Conservation (phyloP, 108 stramenopile genomes). For the Pseudonitzschia pungens region DNA sequence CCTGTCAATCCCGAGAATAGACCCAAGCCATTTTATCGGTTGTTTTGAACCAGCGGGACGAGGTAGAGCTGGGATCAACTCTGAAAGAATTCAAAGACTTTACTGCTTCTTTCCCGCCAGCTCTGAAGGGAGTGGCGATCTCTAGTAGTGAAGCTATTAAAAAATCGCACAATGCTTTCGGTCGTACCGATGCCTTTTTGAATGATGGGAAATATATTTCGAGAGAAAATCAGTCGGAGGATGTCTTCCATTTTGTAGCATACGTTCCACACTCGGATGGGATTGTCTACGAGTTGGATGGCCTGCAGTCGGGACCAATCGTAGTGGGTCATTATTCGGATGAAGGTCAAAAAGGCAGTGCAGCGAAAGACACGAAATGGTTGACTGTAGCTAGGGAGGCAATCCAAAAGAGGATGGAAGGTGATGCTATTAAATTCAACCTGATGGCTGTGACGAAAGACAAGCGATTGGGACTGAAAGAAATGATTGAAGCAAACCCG, state of each 20-base stretch:
- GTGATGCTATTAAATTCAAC: constrained; percentile 87
- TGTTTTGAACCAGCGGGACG: constrained; percentile 59
- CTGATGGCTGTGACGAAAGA: constrained; percentile 90
- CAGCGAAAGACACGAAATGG: constrained; percentile 45
- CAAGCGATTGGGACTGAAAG: constrained; percentile 51
- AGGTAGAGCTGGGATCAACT: constrained; percentile 65
- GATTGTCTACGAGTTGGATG: constrained; percentile 94
- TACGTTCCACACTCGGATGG: constrained; percentile 74
- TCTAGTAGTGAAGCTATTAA: constrained; percentile 78
- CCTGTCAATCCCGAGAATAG: background rate
- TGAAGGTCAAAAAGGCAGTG: constrained; percentile 17
- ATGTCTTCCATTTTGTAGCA: constrained; percentile 96
- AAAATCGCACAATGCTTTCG: constrained; percentile 90
- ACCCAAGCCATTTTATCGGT: constrained; percentile 91
- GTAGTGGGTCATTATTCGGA: constrained; percentile 54
- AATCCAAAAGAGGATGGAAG: constrained; percentile 80
- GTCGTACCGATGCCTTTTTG: constrained; percentile 85
- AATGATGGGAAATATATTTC: constrained; percentile 55
- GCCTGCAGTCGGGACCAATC: constrained; percentile 87
- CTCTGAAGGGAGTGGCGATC: constrained; percentile 88
- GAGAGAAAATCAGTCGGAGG: constrained; percentile 55
- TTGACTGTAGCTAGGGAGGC: constrained; percentile 68
- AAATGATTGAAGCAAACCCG: constrained; percentile 34
- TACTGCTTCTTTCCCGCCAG: constrained; percentile 74
- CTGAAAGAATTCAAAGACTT: constrained; percentile 84